A percentile compares a stretch with the other conserved stretches of the same genome.
Evolutionary conservation across 306 rosid species (phyloP).

Genomic region (Vigna angularis): DNA sequence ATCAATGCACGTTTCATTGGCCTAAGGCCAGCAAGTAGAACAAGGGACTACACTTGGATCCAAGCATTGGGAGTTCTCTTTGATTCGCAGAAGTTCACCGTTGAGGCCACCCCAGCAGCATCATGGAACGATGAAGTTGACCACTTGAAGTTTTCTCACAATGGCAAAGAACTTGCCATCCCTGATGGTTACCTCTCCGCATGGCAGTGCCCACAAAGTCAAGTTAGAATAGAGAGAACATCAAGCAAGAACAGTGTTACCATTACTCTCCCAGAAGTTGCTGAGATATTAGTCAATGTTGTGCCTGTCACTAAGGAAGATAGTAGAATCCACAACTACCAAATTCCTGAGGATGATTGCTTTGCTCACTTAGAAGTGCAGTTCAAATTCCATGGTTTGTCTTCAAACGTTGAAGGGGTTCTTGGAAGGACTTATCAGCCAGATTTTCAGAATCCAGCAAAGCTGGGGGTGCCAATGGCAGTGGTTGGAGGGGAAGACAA

Average conservation of each 20-base stretch:
- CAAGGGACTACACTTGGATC: slow-evolving; percentile 83
- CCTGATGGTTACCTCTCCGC: slow-evolving; percentile 60
- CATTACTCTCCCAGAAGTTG: slow-evolving; percentile 56
- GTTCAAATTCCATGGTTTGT: slow-evolving; percentile 72
- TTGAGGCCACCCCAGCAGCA: slow-evolving; percentile 64
- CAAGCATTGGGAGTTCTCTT: slow-evolving; percentile 83
- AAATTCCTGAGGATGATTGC: slow-evolving; percentile 72
- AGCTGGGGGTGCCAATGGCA: slow-evolving; percentile 82
- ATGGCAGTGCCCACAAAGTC: slow-evolving; percentile 55
- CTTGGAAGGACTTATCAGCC: slow-evolving; percentile 89
- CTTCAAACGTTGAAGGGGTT: slow-evolving; percentile 80
- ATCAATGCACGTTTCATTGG: slow-evolving; percentile 86
- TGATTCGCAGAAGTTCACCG: slow-evolving; percentile 55
- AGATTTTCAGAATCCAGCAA: slow-evolving; percentile 74
- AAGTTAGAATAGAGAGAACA: slow-evolving; percentile 67
- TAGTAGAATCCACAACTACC: slow-evolving; percentile 74
- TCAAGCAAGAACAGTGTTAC: slow-evolving; percentile 66
- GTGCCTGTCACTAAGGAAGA: slow-evolving; percentile 88
- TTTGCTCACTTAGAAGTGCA: slow-evolving; percentile 89
- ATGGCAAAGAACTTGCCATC: slow-evolving; percentile 56
- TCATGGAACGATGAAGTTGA: slow-evolving; percentile 64
- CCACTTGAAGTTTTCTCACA: slow-evolving; percentile 61
- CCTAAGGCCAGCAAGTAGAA: slow-evolving; percentile 64
- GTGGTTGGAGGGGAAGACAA: slow-evolving; percentile 82
- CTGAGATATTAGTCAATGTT: slow-evolving; percentile 67